phyloP scores from a whole-genome alignment of 192 early-diverging fungal genomes.

The Blastocladiella britannica region DNA sequence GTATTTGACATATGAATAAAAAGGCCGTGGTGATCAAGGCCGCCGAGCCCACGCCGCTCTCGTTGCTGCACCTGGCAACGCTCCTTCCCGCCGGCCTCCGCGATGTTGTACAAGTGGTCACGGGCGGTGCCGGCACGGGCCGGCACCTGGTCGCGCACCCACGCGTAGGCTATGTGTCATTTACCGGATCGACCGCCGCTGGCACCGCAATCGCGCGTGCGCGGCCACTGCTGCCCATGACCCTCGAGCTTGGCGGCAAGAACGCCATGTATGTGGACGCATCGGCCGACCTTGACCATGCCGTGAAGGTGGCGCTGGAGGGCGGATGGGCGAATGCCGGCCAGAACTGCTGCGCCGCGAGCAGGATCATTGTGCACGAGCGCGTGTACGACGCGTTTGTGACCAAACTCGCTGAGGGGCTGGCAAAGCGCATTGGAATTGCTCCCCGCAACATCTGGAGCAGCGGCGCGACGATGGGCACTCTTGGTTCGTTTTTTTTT shows the following conservation, averaged over 20 bases:
- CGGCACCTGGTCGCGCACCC: conserved; percentile 32
- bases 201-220: conserved; percentile 33
- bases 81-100: not conserved
- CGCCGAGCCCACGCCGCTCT: not conserved
- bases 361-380: conserved; percentile 58
- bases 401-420: conserved; percentile 27
- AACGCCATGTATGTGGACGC: conserved; percentile 60
- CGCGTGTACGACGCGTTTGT: conserved; percentile 48
- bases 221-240: conserved; percentile 19
- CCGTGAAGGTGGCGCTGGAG: conserved; percentile 54
- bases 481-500: not conserved
- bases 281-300: conserved; percentile 45
- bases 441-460: not conserved
- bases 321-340: conserved; percentile 66
- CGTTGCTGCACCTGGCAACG: not conserved
- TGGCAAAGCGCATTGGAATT: conserved; percentile 6
- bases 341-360: conserved; percentile 62
- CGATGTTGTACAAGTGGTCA: not conserved
- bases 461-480: not conserved
- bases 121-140: not conserved
- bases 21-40: not conserved
- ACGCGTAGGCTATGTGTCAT: conserved; percentile 40
- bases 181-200: conserved; percentile 55
- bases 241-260: conserved; percentile 67
- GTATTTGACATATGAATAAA: no score